These are phyloP conservation scores for Cercospora beticola DNA, from an alignment of 2,329 filamentous ascomycete genomes.

Conservation along the genomic window DNA sequence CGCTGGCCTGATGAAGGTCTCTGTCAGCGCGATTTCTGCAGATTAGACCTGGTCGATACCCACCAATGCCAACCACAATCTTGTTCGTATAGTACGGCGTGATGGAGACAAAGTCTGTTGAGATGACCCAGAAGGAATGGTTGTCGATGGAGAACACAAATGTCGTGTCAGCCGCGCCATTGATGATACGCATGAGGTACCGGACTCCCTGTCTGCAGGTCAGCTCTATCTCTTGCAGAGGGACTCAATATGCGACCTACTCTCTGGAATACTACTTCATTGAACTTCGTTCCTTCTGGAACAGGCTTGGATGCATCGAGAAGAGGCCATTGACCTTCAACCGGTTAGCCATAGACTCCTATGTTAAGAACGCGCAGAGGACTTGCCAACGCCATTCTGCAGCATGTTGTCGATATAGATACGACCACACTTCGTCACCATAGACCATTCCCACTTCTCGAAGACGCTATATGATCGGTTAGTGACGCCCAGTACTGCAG, in stretches of 20 bases:
- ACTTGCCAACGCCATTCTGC: background rate
- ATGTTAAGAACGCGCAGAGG: background rate
- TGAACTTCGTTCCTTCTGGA: background rate
- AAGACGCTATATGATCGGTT: background rate
- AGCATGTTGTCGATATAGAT: conserved; percentile 1
- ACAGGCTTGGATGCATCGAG: background rate
- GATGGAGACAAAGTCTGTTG: conserved; percentile 42
- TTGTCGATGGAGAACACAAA: conserved; percentile 47
- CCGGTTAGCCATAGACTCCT: background rate
- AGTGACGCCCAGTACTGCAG: background rate
- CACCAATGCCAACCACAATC: conserved; percentile 40
- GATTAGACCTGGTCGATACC: background rate
- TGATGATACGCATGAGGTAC: conserved; percentile 37
- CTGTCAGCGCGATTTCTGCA: background rate
- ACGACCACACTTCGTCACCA: background rate
- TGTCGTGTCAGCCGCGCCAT: conserved; percentile 42
- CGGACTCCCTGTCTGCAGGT: background rate
- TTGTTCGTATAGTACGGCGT: conserved; percentile 40
- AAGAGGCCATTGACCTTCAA: background rate
- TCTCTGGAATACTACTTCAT: background rate
- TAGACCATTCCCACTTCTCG: conserved; percentile 1
- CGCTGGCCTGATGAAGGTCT: conserved; percentile 22
- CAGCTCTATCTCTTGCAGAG: background rate
- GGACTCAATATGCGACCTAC: background rate
- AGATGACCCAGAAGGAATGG: conserved; percentile 43